Evolutionary conservation across 495 filamentous ascomycete species (phyloP), one percentile per base, ranked within the genome.

Genomic region (Darksidea phi): DNA sequence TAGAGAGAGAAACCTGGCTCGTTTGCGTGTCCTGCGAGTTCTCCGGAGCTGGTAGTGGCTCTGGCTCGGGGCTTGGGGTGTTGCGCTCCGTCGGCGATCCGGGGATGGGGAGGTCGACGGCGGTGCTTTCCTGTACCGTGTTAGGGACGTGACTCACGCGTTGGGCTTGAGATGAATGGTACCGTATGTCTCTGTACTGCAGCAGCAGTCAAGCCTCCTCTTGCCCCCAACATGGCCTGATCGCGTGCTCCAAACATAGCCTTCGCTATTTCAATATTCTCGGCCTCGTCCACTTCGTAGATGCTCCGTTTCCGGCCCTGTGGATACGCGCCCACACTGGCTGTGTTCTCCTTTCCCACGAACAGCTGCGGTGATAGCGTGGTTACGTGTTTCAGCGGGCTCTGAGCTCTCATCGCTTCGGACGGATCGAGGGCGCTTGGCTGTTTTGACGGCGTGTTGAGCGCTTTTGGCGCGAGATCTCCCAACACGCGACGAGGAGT

Each of bases 381-480:
- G 18, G 42, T 42, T n/a, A 69, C 66, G 38, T 69, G 66, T 37
- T 69, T 69, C 17, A 69, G 53, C 36, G 66, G 66, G 28, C 66
- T 69, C 0, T 57, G 54, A 23, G 46, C 18, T 24, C 43, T 37
- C 53, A 61, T 42, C 21, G 24, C 45, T 4, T 59, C 65, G 13
- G n/a, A 37, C 21, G 41, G 6, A 1, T 57, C 34, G 52, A 38
- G 38, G 15, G 8, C 10, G 49, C 20, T 51, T 43, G 57, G 34
- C 41, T 61, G 55, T 57, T 61, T 53, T 37, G 56, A 42, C 23
- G 64, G 57, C 53, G 61, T 59, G 37, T 59, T 67, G 1, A 55
- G 20, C 21, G 67, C 55, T 18, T 63, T 64, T n/a, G 64, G 59
- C n/a, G 67, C 49, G 15, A 70, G 42, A 49, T 70, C 64, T 37